Evolutionary conservation across 108 stramenopile genomes (phyloP), one percentile per base, ranked within the genome.

Genomic region (Cylindrotheca closterium): DNA sequence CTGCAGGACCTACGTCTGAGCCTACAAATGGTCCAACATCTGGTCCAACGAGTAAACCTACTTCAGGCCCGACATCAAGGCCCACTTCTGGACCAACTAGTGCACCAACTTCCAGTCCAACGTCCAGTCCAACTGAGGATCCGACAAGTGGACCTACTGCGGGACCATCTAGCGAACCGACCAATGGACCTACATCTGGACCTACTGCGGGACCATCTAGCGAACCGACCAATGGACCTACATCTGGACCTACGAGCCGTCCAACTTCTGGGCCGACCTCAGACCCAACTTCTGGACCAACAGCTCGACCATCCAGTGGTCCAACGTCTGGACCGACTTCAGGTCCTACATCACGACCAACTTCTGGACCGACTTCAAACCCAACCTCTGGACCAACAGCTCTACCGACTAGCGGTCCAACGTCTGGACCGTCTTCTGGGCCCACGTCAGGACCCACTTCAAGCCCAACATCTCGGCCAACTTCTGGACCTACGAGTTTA

Each of bases 311-410:
- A 23, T 18, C 51, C 7, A 18, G 17, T 24, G 51, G 51, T 18
- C 51, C 51, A 52, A 52, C 51, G 8, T 52, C 51, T 52, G 51
- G 51, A 52, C 51, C 51, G 10, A 52, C 68, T 21, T 45, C 42
- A 8, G 51, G 51, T 18, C 51, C 51, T 18, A 52, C 51, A 19
- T 52, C 51, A 18, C 17, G 55, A 30, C 55, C 55, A 31, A 57
- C 70, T 25, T 51, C 51, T 30, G 55, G 55, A 30, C 55, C 55
- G 4, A 51, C 51, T 22, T 45, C 32, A 19, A 31, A 21, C 25
- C 65, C 64, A 18, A 50, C 56, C 30, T 22, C 49, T 1, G 23
- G 49, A 27, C 54, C 67, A 34, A 42, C 60, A 32, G 1, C 26
- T 3, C 21, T 26, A 45, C 60, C 60, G 1, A 60, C 45, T 47